Evolutionary conservation across 208 protist species (phyloP).

Genomic region (Leishmania major): DNA sequence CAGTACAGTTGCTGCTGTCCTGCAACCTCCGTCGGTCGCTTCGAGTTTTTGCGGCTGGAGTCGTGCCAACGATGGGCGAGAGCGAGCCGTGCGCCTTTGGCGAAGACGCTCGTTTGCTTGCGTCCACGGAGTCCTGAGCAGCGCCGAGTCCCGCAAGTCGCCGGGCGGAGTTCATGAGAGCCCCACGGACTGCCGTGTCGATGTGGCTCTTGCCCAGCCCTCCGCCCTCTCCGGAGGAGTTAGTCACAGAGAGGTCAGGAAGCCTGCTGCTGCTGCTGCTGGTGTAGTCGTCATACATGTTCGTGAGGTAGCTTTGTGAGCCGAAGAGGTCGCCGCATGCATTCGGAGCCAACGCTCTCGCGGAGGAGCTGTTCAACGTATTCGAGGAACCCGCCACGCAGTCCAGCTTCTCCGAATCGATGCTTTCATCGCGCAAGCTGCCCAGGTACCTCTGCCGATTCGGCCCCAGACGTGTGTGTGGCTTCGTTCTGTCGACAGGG

Average conservation of each 20-base stretch:
- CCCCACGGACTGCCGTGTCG: neutral
- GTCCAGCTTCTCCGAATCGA: neutral
- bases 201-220: neutral
- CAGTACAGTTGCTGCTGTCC: neutral
- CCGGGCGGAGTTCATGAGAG: neutral
- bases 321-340: neutral
- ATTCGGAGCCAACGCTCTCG: neutral
- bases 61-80: neutral
- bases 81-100: neutral
- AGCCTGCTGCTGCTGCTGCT: neutral
- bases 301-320: neutral
- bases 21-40: neutral
- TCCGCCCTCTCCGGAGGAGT: neutral
- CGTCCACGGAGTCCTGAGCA: neutral
- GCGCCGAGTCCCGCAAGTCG: neutral
- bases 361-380: neutral
- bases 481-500: neutral
- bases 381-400: neutral
- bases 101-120: neutral
- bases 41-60: neutral
- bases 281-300: neutral
- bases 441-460: neutral
- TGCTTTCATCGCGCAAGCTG: neutral
- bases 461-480: neutral
- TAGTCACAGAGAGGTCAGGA: neutral